Evolutionary conservation across 257 asterid species (phyloP), one percentile per base, ranked within the genome.

Genomic region (Leonotis leonurus): DNA sequence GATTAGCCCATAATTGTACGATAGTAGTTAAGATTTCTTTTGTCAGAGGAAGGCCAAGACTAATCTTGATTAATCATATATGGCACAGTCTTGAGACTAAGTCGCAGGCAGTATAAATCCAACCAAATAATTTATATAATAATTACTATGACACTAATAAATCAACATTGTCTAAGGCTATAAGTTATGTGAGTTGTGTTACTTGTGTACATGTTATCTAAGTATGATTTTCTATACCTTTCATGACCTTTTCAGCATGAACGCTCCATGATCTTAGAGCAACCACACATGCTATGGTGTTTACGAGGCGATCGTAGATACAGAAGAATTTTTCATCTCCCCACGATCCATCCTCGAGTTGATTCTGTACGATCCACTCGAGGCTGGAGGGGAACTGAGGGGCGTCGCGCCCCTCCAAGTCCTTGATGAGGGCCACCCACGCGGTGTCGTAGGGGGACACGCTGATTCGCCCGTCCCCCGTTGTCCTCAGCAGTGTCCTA

Each of bases 341-440:
- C 70, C 70, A 64, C 2, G 70, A 64, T 0, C 70, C 70, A 12
- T 64, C 70, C 6, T 25, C 21, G 3, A 64, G 70, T 44, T 61
- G 67, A 30, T 61, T 61, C 40, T 29, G 4, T 3, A 20, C 29
- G 30, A 61, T 61, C 67, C 67, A 61, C 30, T 61, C 21, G 7
- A 61, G 67, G 22, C 56, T 44, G 3, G 67, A 45, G 8, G 67
- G 67, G 17, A 61, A 61, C 14, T 61, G 18, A 0, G 67, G 67
- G 2, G 20, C 32, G 14, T 44, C 67, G 14, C 22, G 35, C 4
- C 63, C 63, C 2, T 37, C 8, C 63, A 57, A 0, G 56, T 44
- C 44, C 21, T 30, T 18, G 30, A 61, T 61, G n/a, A 61, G 17
- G 1, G 67, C 67, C 1, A 29, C 56, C 56, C 56, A 44, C 1